Base-by-base conservation (phyloP, 345 rosid genomes). In the Lepidium sativum region DNA sequence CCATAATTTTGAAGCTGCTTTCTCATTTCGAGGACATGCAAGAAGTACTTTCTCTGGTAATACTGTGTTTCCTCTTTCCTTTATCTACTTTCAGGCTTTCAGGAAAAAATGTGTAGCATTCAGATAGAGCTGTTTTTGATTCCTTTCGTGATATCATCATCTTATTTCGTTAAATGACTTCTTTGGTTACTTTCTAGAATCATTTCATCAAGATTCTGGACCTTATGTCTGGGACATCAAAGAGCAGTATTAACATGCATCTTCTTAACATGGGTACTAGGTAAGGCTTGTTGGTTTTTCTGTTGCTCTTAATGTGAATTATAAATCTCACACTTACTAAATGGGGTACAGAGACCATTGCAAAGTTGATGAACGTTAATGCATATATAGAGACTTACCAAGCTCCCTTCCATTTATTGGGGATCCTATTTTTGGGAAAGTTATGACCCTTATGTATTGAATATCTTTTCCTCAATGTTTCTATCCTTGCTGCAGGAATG, bases 171-270 rank as follows among this genome's bases (percentile, higher is more conserved):
- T 23, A 40, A 55, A 48, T 15, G 21, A 20, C 27, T 70, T 53
- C 60, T 17, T 44, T 69, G 62, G 14, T 54, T 45, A 16, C 67
- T 34, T 62, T 83, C 78, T 70, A 92, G 98, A 62, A 76, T 53
- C 86, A 84, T 77, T 89, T 85, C 78, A 82, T 92, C 54, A 83
- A 89, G 78, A 81, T 84, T 71, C 77, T 89, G 69, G 96, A 92
- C 77, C 77, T 80, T 57, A 79, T 85, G 84, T 73, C 79, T 72
- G 98, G 95, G 79, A 77, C 72, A 71, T 74, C 87, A 41, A 72
- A 79, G 68, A 81, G 65, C 67, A 74, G 56, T 58, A 76, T 89
- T 63, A 82, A 82, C 65, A 73, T 78, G 82, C 85, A 84, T 49
- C 85, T 92, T 48, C 91, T 92, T 74, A 73, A 70, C 64, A 82